Evolutionary conservation across 176 grass and related monocot genomes (phyloP).

Genomic region (Lolium multiflorum): DNA sequence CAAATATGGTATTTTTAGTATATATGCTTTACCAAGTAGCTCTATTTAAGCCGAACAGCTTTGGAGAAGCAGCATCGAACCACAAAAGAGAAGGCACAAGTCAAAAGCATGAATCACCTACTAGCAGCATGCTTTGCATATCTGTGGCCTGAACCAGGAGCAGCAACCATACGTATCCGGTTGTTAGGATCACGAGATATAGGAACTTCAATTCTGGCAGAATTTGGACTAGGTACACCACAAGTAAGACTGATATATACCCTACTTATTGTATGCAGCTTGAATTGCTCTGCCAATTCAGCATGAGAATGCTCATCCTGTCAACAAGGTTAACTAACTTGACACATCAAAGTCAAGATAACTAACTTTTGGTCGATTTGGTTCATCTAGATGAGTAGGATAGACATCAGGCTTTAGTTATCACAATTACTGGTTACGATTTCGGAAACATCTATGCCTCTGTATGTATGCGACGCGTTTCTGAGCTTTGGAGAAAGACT

Average conservation of each 20-base stretch:
- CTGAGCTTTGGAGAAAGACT: not conserved
- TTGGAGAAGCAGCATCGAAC: not conserved
- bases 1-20: not conserved
- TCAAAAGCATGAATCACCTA: conserved; percentile 90
- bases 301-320: conserved; percentile 97
- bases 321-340: conserved; percentile 28
- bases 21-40: not conserved
- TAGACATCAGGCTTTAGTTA: not conserved
- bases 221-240: conserved; percentile 70
- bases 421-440: not conserved
- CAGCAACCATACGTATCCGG: conserved; percentile 82
- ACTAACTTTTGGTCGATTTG: not conserved
- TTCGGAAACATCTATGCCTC: not conserved
- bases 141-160: conserved; percentile 68
- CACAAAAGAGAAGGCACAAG: conserved; percentile 1
- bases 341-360: no score
- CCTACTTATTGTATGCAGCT: conserved; percentile 80
- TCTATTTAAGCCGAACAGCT: not conserved
- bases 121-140: conserved; percentile 80
- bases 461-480: not conserved
- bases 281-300: conserved; percentile 89
- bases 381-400: no score
- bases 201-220: conserved; percentile 70
- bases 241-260: conserved; percentile 91
- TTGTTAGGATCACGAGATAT: conserved; percentile 95